Percentiles rank a stretch among this genome's conserved stretches.
Evolutionary conservation across 1,139 yeast species (phyloP).

Genomic region (Geotrichum carabidarum): DNA sequence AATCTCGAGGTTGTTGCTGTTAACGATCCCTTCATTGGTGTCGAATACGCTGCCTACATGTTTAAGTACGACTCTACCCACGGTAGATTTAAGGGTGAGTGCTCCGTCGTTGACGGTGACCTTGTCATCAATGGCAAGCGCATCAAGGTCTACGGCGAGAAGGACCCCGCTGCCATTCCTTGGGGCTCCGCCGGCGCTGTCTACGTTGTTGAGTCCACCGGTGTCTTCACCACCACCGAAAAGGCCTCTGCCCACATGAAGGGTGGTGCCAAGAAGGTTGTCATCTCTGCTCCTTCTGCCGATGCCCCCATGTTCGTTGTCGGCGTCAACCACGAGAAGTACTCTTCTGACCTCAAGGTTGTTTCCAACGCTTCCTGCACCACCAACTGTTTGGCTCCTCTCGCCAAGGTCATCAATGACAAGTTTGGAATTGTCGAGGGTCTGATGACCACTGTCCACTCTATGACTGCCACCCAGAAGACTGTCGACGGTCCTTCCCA

Average conservation of each 20-base stretch:
- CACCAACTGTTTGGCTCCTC: constrained; percentile 86
- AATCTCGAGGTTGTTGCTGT: constrained; percentile 72
- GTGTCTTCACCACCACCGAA: constrained; percentile 74
- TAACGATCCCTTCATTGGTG: constrained; percentile 78
- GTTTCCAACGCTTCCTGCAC: constrained; percentile 87
- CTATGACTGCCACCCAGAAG: constrained; percentile 87
- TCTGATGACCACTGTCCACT: constrained; percentile 87
- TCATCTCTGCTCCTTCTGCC: constrained; percentile 82
- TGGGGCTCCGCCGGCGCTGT: constrained; percentile 78
- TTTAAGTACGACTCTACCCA: constrained; percentile 86
- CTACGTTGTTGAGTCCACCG: constrained; percentile 81
- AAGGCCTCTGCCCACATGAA: constrained; percentile 76
- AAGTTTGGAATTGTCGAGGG: constrained; percentile 78
- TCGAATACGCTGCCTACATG: constrained; percentile 83
- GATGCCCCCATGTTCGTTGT: constrained; percentile 88
- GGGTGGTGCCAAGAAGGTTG: constrained; percentile 86
- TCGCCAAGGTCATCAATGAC: constrained; percentile 78
- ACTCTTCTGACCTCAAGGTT: constrained; percentile 65
- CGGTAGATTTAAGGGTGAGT: constrained; percentile 70
- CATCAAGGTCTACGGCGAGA: constrained; percentile 67
- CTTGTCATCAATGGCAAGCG: constrained; percentile 64
- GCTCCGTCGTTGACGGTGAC: constrained; percentile 50
- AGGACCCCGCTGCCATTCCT: constrained; percentile 74
- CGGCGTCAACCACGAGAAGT: constrained; percentile 74
- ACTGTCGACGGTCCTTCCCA: constrained; percentile 88